phyloP scores from a whole-genome alignment of 108 stramenopile species.

The Skeletonema tropicum region DNA sequence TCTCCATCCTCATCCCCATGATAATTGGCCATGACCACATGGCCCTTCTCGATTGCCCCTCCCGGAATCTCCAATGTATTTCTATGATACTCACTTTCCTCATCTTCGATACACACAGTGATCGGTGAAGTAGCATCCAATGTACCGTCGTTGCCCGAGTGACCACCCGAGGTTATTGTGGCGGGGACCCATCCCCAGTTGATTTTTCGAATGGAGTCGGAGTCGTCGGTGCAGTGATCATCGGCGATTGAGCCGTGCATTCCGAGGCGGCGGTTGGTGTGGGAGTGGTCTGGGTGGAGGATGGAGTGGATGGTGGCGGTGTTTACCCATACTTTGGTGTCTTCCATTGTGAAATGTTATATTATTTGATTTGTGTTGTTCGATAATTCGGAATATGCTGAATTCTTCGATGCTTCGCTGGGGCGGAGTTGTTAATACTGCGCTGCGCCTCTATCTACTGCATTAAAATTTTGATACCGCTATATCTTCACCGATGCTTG shows the following conservation, averaged over 20 bases:
- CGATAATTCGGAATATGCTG: neutral
- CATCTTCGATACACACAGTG: conserved; percentile 20
- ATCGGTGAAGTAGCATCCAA: conserved; percentile 16
- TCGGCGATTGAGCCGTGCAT: conserved; percentile 3
- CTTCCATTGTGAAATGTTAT: conserved; percentile 17
- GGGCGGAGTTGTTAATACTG: no score
- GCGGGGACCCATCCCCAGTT: conserved; percentile 50
- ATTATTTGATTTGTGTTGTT: neutral
- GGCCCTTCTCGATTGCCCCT: conserved; percentile 21
- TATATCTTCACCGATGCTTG: no score
- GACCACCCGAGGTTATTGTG: conserved; percentile 8
- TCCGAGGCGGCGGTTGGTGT: neutral
- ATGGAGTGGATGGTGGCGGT: conserved; percentile 18
- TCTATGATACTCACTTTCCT: conserved; percentile 27
- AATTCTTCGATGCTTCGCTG: neutral
- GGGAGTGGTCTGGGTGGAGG: conserved; percentile 12
- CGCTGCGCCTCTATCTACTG: no score
- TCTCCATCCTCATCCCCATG: conserved; percentile 37
- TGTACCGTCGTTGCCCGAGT: conserved; percentile 12
- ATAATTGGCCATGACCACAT: conserved; percentile 39
- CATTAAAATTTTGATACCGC: neutral
- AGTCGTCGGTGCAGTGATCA: neutral
- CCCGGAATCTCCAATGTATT: conserved; percentile 18
- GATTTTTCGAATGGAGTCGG: conserved; percentile 4
- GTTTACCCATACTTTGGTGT: conserved; percentile 25